Percentiles rank a stretch among this genome's conserved stretches.
Conservation (phyloP, 345 rosid genomes). For the Sonneratia alba region DNA sequence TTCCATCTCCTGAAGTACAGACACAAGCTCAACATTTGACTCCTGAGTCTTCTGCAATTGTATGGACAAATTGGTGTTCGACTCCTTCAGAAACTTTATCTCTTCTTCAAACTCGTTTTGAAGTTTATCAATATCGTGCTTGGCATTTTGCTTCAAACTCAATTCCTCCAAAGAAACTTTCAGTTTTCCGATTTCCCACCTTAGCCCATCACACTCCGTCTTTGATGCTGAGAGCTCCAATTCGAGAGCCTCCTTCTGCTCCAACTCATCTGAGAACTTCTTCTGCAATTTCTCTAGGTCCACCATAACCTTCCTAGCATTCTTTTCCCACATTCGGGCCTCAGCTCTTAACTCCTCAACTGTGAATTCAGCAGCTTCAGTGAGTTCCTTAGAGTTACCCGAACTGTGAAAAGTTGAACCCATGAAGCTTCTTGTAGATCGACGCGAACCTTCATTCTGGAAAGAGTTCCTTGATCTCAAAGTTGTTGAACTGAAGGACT, state of each 20-base stretch:
- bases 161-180: slow-evolving; percentile 34
- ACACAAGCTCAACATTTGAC: slow-evolving; percentile 56
- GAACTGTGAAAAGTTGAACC: slow-evolving; percentile 36
- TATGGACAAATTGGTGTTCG: slow-evolving; percentile 35
- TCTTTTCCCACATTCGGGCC: slow-evolving; percentile 61
- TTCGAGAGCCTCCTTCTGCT: slow-evolving; percentile 30
- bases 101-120: slow-evolving; percentile 48
- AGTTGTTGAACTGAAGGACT: slow-evolving; percentile 25
- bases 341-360: slow-evolving; percentile 49
- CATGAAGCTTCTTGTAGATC: slow-evolving; percentile 24
- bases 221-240: slow-evolving; percentile 41
- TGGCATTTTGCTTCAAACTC: slow-evolving; percentile 20
- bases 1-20: slow-evolving; percentile 61
- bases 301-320: slow-evolving; percentile 36
- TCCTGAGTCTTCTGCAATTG: slow-evolving; percentile 58
- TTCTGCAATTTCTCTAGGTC: slow-evolving; percentile 37
- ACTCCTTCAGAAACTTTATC: slow-evolving; percentile 46
- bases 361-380: slow-evolving; percentile 39
- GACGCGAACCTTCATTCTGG: slow-evolving; percentile 25
- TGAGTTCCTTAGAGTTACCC: slow-evolving; percentile 40
- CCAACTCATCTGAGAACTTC: slow-evolving; percentile 30
- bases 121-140: slow-evolving; percentile 20
- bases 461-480: slow-evolving; percentile 18
- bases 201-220: slow-evolving; percentile 36
- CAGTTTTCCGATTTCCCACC: slow-evolving; percentile 33